Evolutionary conservation across 1,139 yeast genomes (phyloP).

Genomic region (Kluyveromyces marxianus): DNA sequence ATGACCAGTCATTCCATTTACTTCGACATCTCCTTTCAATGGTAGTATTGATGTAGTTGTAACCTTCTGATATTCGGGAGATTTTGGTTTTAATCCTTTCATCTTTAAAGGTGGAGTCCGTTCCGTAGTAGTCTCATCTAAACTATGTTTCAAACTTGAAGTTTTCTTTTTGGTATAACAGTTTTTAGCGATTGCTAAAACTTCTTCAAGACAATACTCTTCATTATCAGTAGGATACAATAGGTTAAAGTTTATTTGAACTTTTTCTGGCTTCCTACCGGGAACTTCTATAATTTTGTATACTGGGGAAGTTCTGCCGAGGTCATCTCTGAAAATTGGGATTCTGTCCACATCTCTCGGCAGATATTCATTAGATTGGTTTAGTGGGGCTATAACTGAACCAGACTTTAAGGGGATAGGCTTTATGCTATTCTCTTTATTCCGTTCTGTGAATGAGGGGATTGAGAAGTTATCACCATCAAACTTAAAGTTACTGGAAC

Average conservation of each 20-base stretch:
- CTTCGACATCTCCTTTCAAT: conserved; percentile 17
- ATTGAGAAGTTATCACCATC: neutral
- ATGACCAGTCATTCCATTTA: conserved; percentile 7
- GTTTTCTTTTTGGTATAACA: conserved; percentile 15
- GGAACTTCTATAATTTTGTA: conserved; percentile 44
- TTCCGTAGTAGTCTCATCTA: conserved; percentile 1
- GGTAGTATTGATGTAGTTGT: conserved; percentile 26
- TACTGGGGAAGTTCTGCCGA: conserved; percentile 30
- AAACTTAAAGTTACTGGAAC: conserved; percentile 1
- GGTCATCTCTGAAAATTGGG: conserved; percentile 39
- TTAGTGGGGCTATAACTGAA: conserved; percentile 14
- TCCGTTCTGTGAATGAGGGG: conserved; percentile 30
- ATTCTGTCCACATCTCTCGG: conserved; percentile 34
- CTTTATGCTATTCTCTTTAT: conserved; percentile 56
- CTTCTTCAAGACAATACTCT: conserved; percentile 54
- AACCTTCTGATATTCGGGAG: conserved; percentile 8
- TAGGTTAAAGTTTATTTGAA: conserved; percentile 54
- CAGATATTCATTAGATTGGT: conserved; percentile 40
- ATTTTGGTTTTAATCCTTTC: conserved; percentile 4
- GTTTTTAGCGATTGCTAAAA: conserved; percentile 44
- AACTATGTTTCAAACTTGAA: neutral
- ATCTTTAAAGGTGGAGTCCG: conserved; percentile 6
- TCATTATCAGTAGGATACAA: conserved; percentile 44
- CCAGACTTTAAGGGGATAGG: conserved; percentile 51
- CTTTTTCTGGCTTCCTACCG: conserved; percentile 58